A percentile compares a stretch with the other conserved stretches of the same genome.
These are phyloP conservation scores for Coemansia sp. DNA, from an alignment of 192 early-diverging fungal species.

Conservation along the genomic window DNA sequence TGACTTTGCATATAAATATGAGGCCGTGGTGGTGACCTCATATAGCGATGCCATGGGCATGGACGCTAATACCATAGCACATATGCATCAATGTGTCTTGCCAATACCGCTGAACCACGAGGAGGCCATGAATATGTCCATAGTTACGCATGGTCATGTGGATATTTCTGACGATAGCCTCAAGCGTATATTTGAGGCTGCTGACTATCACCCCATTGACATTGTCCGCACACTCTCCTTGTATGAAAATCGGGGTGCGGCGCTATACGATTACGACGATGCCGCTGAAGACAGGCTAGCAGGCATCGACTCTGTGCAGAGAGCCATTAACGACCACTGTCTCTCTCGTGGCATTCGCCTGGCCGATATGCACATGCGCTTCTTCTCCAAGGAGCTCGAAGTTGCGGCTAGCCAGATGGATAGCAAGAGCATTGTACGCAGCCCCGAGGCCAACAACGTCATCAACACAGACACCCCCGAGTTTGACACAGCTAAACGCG, in stretches of 20 bases:
- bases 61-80: not conserved
- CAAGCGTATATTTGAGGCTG: slow-evolving; percentile 3
- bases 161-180: slow-evolving; percentile 4
- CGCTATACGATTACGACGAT: slow-evolving; percentile 3
- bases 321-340: slow-evolving; percentile 7
- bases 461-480: too few species aligned
- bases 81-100: slow-evolving; percentile 7
- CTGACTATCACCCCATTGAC: slow-evolving; percentile 18
- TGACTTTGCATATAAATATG: slow-evolving; percentile 1
- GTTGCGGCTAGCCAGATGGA: not conserved
- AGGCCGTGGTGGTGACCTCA: slow-evolving; percentile 3
- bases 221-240: slow-evolving; percentile 4
- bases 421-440: too few species aligned
- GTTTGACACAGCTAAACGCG: too few species aligned
- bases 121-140: slow-evolving; percentile 16
- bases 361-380: slow-evolving; percentile 21
- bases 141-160: slow-evolving; percentile 4
- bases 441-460: too few species aligned
- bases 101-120: not conserved
- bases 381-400: not conserved
- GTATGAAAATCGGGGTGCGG: too few species aligned
- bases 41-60: not conserved
- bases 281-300: not conserved
- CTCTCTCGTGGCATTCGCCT: slow-evolving; percentile 7
- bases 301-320: not conserved